Percentiles rank a stretch among this genome's conserved stretches.
Conservation (phyloP, 305 asterid genomes). For the Ilex paraguariensis region DNA sequence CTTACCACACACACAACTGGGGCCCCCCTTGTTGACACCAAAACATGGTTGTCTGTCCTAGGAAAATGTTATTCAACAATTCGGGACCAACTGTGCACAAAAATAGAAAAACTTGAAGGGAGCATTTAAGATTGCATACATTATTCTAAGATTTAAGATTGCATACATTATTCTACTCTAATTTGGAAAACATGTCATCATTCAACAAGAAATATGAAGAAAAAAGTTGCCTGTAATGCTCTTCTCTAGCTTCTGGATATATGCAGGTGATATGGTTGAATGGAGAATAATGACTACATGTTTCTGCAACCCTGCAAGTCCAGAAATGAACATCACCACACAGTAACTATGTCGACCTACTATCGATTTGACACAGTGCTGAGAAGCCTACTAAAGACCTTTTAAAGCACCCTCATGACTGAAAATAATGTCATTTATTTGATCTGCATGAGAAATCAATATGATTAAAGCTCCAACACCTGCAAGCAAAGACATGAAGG, state of each 20-base stretch:
- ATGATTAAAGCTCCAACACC: conserved; percentile 78
- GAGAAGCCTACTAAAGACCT: conserved; percentile 41
- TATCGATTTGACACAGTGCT: conserved; percentile 11
- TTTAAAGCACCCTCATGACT: conserved; percentile 56
- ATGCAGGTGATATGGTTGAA: conserved; percentile 56
- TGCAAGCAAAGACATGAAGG: conserved; percentile 27
- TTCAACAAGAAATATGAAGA: not conserved
- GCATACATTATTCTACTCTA: too few species aligned
- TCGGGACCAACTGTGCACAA: too few species aligned
- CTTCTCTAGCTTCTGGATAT: conserved; percentile 62
- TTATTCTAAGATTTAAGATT: too few species aligned
- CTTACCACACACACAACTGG: too few species aligned
- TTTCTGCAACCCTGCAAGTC: conserved; percentile 55
- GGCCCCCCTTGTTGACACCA: too few species aligned
- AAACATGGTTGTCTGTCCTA: too few species aligned
- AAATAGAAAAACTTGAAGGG: too few species aligned
- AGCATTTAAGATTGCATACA: too few species aligned
- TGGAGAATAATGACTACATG: conserved; percentile 68
- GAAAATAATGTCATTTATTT: conserved; percentile 48
- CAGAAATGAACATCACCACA: conserved; percentile 1
- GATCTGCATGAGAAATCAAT: conserved; percentile 71
- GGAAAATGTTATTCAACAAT: too few species aligned
- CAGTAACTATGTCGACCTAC: conserved; percentile 4
- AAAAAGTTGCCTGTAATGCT: conserved; percentile 50
- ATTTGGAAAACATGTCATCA: too few species aligned